Evolutionary conservation across 2,329 filamentous ascomycete genomes (phyloP).

Genomic region (Thielaviopsis populi): DNA sequence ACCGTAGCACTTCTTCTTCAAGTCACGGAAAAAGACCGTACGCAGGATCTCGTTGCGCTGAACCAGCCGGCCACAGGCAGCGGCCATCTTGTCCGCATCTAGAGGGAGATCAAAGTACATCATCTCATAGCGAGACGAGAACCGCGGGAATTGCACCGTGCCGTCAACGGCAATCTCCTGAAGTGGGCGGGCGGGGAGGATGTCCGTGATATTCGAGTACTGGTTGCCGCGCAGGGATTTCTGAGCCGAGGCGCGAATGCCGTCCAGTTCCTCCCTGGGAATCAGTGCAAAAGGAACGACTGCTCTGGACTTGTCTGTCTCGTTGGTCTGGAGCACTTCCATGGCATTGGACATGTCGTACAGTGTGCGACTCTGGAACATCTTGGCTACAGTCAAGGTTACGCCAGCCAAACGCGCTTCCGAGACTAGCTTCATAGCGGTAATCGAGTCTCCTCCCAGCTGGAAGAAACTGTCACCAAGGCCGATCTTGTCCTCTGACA

Average conservation of each 20-base stretch:
- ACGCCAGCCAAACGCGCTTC: slow-evolving; percentile 35
- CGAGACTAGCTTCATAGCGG: slow-evolving; percentile 46
- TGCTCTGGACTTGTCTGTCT: slow-evolving; percentile 11
- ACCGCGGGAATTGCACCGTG: slow-evolving; percentile 42
- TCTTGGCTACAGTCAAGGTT: slow-evolving; percentile 37
- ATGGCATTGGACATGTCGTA: slow-evolving; percentile 39
- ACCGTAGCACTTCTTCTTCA: slow-evolving; percentile 34
- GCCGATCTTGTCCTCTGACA: slow-evolving; percentile 33
- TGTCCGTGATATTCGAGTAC: slow-evolving; percentile 37
- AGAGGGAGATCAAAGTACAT: slow-evolving; percentile 43
- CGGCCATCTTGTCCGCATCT: slow-evolving; percentile 33
- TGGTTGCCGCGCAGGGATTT: slow-evolving; percentile 35
- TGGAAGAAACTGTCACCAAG: slow-evolving; percentile 45
- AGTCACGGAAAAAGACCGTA: slow-evolving; percentile 43
- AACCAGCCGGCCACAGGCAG: slow-evolving; percentile 40
- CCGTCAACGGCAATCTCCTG: slow-evolving; percentile 45
- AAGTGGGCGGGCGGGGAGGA: slow-evolving; percentile 42
- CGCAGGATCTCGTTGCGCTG: slow-evolving; percentile 47
- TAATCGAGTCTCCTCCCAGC: slow-evolving; percentile 44
- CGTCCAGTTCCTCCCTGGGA: background rate
- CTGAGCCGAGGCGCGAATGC: slow-evolving; percentile 32
- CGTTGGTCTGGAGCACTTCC: slow-evolving; percentile 24
- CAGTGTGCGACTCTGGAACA: slow-evolving; percentile 35
- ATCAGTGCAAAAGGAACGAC: slow-evolving; percentile 35
- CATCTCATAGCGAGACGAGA: slow-evolving; percentile 48